A percentile compares a stretch with the other conserved stretches of the same genome.
phyloP scores from a whole-genome alignment of 192 early-diverging fungal species.

The Mortierella hygrophila region DNA sequence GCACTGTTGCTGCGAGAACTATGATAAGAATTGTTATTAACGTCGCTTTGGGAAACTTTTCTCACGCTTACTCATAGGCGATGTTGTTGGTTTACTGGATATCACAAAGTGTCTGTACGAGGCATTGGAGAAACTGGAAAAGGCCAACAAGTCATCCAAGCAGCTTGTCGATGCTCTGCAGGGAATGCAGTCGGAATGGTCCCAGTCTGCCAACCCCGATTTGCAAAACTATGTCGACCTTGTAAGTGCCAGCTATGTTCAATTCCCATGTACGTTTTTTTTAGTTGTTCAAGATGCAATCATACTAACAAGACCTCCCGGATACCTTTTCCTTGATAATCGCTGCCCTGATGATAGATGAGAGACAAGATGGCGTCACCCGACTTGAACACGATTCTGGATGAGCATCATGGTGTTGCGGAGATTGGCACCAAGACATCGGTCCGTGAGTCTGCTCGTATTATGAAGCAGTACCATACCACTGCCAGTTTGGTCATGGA shows the following conservation, averaged over 20 bases:
- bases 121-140: constrained; percentile 85
- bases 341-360: constrained; percentile 20
- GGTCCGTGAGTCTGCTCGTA: constrained; percentile 77
- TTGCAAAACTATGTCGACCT: constrained; percentile 75
- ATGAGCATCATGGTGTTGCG: constrained; percentile 66
- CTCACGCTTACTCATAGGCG: constrained; percentile 58
- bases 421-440: constrained; percentile 74
- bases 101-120: constrained; percentile 88
- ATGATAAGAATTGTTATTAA: background rate
- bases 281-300: no score
- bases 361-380: constrained; percentile 90
- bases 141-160: constrained; percentile 81
- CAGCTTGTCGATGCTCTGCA: constrained; percentile 84
- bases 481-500: constrained; percentile 80
- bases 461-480: constrained; percentile 79
- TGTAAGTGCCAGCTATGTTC: constrained; percentile 35
- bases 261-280: no score
- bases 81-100: constrained; percentile 85
- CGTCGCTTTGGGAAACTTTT: background rate
- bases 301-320: background rate
- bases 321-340: background rate
- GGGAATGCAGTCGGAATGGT: constrained; percentile 83
- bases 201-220: constrained; percentile 64
- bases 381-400: constrained; percentile 85
- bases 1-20: background rate